These are phyloP conservation scores for Trametes coccinea DNA, from an alignment of 768 basidiomycete genomes.

Conservation along the genomic window DNA sequence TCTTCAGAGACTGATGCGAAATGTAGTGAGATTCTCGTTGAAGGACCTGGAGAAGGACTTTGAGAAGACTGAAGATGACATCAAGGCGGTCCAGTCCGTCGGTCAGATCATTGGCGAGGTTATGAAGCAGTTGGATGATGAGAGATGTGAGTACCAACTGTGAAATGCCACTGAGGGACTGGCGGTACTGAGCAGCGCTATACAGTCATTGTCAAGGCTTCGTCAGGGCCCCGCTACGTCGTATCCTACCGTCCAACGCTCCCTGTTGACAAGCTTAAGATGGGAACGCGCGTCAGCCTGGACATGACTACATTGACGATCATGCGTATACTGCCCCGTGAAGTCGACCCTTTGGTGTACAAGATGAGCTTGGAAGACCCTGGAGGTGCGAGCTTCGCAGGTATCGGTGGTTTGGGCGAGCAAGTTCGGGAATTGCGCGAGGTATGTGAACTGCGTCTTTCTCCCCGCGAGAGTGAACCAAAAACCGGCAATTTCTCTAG, in stretches of 20 bases:
- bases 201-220: constrained; percentile 96
- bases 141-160: constrained; percentile 71
- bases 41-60: constrained; percentile 88
- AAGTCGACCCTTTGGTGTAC: constrained; percentile 97
- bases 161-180: too few relatives aligned
- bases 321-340: constrained; percentile 96
- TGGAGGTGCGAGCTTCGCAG: constrained; percentile 92
- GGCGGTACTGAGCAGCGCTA: neutral
- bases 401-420: constrained; percentile 93
- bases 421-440: constrained; percentile 97
- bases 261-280: constrained; percentile 88
- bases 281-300: constrained; percentile 92
- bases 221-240: constrained; percentile 96
- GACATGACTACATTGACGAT: constrained; percentile 99
- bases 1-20: neutral
- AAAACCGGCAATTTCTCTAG: constrained; percentile 37
- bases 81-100: constrained; percentile 97
- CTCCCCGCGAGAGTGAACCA: too few relatives aligned
- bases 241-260: constrained; percentile 95
- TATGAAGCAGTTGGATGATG: constrained; percentile 97
- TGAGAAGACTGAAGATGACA: constrained; percentile 96
- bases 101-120: constrained; percentile 99
- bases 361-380: constrained; percentile 99
- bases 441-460: constrained; percentile 43
- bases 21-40: constrained; percentile 83